Evolutionary conservation across 1,284 basidiomycete species (phyloP), one percentile per base, ranked within the genome.

Genomic region (Microbotryum lychnidis-dioicae): DNA sequence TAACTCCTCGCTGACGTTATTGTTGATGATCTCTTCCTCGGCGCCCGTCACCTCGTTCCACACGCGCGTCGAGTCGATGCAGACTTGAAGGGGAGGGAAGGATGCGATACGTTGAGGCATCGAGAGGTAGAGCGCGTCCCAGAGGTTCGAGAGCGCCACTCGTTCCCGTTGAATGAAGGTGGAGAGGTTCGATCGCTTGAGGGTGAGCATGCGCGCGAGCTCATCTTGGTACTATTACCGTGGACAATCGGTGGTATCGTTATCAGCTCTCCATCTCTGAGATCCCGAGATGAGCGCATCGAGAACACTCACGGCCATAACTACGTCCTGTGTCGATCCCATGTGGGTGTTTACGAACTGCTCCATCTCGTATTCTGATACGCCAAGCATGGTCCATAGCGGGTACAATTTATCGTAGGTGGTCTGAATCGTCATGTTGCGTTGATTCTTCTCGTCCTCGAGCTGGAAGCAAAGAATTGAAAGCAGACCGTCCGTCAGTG

Each of bases 1-100:
- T 1, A 97, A 78, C 68, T 94, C 91, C 76, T 96, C 92, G 1
- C 87, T 89, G 70, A 86, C 85, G 70, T 91, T 86, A 66, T 91
- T 91, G 91, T 70, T n/a, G 21, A 58, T 57, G 37, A 57, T 14
- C 44, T 63, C 60, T 33, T 67, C 65, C 21, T 65, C 67, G 52
- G 33, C 49, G 1, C 61, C 65, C 18, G 33, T 42, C 20, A 53
- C 48, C 4, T 52, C 60, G 51, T 67, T 67, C 57, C 56, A 69
- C 5, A 61, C 57, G 3, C 46, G 21, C 6, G 50, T 50, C 16
- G 61, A 60, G 18, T 63, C 60, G 55, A 69, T 57, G 29, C 49
- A 54, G 63, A 62, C 65, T 21, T 59, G 25, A 48, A 58, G 62
- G 0, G 61, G 50, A 0, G 63, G 59, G 57, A 69, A 71, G 1